A percentile compares a stretch with the other conserved stretches of the same genome.
Evolutionary conservation across 208 protist species (phyloP).

Genomic region (Leishmania tarentolae): DNA sequence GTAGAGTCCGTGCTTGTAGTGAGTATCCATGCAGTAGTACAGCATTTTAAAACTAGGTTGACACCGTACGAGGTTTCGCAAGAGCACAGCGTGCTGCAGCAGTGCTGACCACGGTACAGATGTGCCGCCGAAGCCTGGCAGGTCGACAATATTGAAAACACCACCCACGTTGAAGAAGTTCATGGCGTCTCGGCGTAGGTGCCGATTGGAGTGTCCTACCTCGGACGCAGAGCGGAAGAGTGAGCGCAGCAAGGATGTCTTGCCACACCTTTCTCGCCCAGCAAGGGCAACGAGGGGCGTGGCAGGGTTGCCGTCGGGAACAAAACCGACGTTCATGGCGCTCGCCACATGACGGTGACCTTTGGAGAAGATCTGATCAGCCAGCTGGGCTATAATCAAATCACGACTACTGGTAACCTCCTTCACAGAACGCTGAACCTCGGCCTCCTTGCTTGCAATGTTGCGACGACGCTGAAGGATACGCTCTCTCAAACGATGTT

Average conservation of each 20-base stretch:
- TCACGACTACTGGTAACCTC: slow-evolving; percentile 65
- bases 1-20: slow-evolving; percentile 85
- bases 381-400: slow-evolving; percentile 71
- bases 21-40: slow-evolving; percentile 92
- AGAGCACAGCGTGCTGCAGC: slow-evolving; percentile 81
- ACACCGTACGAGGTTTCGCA: slow-evolving; percentile 80
- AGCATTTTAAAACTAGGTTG: slow-evolving; percentile 90
- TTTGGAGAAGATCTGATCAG: slow-evolving; percentile 85
- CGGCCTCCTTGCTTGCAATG: slow-evolving; percentile 51
- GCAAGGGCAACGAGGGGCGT: slow-evolving; percentile 81
- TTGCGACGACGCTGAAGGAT: slow-evolving; percentile 38
- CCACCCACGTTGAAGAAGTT: slow-evolving; percentile 89
- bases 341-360: slow-evolving; percentile 72
- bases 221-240: slow-evolving; percentile 74
- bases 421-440: slow-evolving; percentile 40
- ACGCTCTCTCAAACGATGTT: slow-evolving; percentile 52
- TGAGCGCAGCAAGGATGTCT: slow-evolving; percentile 78
- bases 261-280: slow-evolving; percentile 67
- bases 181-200: slow-evolving; percentile 79
- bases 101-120: slow-evolving; percentile 81
- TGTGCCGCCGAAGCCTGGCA: slow-evolving; percentile 84
- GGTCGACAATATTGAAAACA: slow-evolving; percentile 85
- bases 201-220: slow-evolving; percentile 74
- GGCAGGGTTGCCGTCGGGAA: slow-evolving; percentile 85
- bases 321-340: slow-evolving; percentile 83